These are phyloP conservation scores for Aureobasidium sp. DNA, from an alignment of 2,329 filamentous ascomycete genomes.

Conservation along the genomic window DNA sequence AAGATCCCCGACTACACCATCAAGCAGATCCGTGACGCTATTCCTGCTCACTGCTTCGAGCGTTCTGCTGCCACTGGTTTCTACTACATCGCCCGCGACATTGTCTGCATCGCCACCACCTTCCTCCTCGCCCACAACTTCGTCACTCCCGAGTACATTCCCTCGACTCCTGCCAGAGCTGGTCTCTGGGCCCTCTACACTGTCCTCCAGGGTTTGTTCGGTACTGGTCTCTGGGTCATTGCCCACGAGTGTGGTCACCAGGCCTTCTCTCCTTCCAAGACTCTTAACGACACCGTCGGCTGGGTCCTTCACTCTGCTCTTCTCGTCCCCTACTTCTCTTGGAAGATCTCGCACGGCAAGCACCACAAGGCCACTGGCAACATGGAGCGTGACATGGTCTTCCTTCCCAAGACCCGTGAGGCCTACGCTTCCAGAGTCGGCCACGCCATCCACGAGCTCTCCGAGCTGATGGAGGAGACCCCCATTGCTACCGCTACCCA, in stretches of 20 bases:
- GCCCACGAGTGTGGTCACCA: constrained; percentile 98
- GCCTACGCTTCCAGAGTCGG: constrained; percentile 69
- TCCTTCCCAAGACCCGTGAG: constrained; percentile 85
- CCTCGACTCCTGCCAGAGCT: constrained; percentile 58
- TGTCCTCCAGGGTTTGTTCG: constrained; percentile 83
- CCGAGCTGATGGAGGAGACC: constrained; percentile 89
- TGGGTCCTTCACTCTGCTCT: constrained; percentile 85
- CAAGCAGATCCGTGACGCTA: constrained; percentile 94
- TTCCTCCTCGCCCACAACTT: constrained; percentile 87
- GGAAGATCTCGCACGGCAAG: constrained; percentile 98
- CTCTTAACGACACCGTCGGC: constrained; percentile 83
- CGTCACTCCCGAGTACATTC: constrained; percentile 75
- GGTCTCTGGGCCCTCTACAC: constrained; percentile 62
- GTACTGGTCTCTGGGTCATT: constrained; percentile 89
- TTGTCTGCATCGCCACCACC: constrained; percentile 61
- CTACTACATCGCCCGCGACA: constrained; percentile 75
- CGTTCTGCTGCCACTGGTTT: constrained; percentile 70
- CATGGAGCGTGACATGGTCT: constrained; percentile 98
- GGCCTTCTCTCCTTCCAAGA: constrained; percentile 87
- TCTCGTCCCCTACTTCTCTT: constrained; percentile 95
- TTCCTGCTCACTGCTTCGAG: constrained; percentile 94
- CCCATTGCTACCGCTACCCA: constrained; percentile 70
- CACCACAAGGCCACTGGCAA: constrained; percentile 99
- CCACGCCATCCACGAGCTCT: constrained; percentile 67
- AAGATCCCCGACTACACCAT: constrained; percentile 91